Percentiles rank a stretch among this genome's conserved stretches.
phyloP scores from a whole-genome alignment of 208 protist species.

The Leptomonas seymouri region DNA sequence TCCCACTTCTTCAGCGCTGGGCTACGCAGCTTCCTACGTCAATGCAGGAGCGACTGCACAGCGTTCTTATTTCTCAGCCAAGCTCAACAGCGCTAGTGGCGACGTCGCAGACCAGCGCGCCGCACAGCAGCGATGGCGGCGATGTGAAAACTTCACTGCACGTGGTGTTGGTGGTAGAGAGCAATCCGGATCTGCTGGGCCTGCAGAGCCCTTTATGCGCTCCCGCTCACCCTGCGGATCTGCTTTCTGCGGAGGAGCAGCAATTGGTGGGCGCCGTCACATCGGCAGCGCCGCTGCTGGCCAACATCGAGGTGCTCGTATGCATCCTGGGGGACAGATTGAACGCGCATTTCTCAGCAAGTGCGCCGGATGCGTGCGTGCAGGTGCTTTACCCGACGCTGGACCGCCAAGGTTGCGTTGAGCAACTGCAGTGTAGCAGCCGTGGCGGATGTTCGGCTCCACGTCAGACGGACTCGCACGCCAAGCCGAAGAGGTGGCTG shows the following conservation, averaged over 20 bases:
- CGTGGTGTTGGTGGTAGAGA: slow-evolving; percentile 53
- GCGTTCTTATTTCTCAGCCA: slow-evolving; percentile 63
- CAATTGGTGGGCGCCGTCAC: slow-evolving; percentile 67
- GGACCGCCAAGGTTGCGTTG: not conserved
- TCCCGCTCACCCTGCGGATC: slow-evolving; percentile 53
- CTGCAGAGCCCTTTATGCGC: slow-evolving; percentile 65
- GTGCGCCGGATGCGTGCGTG: not conserved
- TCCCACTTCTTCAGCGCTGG: slow-evolving; percentile 56
- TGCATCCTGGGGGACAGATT: slow-evolving; percentile 17
- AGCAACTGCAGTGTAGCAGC: slow-evolving; percentile 1
- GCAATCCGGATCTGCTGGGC: slow-evolving; percentile 42
- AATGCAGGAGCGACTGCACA: slow-evolving; percentile 40
- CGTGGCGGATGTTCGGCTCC: not conserved
- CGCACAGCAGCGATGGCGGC: not conserved
- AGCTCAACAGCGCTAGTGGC: not conserved
- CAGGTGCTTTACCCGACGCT: slow-evolving; percentile 25
- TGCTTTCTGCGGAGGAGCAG: slow-evolving; percentile 73
- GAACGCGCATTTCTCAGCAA: not conserved
- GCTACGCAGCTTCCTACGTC: slow-evolving; percentile 43
- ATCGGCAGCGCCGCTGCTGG: slow-evolving; percentile 52
- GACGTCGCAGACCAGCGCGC: not conserved
- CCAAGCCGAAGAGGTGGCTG: not conserved
- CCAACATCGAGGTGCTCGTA: slow-evolving; percentile 49
- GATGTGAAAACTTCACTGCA: too few relatives aligned
- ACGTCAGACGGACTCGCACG: not conserved